A percentile compares a stretch with the other conserved stretches of the same genome.
phyloP scores from a whole-genome alignment of 1,139 yeast species.

The Suhomyces taliae region DNA sequence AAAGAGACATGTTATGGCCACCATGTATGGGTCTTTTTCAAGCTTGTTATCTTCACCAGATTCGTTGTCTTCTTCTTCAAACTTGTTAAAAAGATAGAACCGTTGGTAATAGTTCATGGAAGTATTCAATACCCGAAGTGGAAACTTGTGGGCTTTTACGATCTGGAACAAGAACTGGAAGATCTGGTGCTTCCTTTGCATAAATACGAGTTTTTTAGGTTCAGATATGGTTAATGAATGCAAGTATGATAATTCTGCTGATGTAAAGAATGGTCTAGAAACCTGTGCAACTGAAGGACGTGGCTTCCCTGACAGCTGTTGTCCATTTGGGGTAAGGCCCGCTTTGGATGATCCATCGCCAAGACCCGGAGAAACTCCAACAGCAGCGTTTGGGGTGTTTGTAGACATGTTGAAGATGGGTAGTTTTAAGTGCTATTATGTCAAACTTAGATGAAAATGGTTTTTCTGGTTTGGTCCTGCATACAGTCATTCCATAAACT shows the following conservation, averaged over 20 bases:
- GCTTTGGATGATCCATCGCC: conserved; percentile 1
- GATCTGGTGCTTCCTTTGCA: conserved; percentile 53
- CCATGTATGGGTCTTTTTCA: conserved; percentile 48
- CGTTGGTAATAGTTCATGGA: conserved; percentile 74
- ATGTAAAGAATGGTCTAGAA: conserved; percentile 65
- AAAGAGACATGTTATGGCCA: conserved; percentile 73
- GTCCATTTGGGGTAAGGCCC: conserved; percentile 3
- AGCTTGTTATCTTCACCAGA: conserved; percentile 11
- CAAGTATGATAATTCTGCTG: conserved; percentile 53
- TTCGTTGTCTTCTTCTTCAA: conserved; percentile 34
- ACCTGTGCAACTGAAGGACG: conserved; percentile 35
- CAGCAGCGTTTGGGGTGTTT: conserved; percentile 3
- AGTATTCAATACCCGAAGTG: conserved; percentile 63
- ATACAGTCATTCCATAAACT: neutral
- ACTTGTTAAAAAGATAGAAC: conserved; percentile 62
- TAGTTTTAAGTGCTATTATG: neutral
- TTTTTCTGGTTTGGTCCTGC: neutral
- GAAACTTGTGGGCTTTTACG: conserved; percentile 57
- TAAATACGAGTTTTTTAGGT: conserved; percentile 45
- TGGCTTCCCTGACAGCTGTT: conserved; percentile 2
- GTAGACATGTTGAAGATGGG: conserved; percentile 3
- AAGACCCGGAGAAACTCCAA: conserved; percentile 5
- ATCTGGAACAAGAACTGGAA: conserved; percentile 56
- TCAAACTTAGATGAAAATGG: neutral
- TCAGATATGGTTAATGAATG: conserved; percentile 57